Evolutionary conservation across 1,284 basidiomycete genomes (phyloP), one percentile per base, ranked within the genome.

Genomic region (Hemileia vastatrix): DNA sequence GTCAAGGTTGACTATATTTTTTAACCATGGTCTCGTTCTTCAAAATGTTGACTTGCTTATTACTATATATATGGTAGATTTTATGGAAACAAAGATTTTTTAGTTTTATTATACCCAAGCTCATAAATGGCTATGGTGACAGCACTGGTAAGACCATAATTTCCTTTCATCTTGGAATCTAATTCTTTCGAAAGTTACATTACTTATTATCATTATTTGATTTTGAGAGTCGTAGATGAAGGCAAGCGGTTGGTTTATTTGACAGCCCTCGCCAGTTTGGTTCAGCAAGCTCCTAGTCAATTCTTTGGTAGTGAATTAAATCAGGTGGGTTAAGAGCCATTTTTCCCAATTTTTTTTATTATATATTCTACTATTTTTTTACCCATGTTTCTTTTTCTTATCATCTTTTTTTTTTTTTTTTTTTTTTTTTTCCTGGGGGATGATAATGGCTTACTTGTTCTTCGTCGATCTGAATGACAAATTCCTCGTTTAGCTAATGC

Each of bases 211-310:
- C 9, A 19, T 4, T 11, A n/a, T 11, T 55, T 54, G n/a, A 33
- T 19, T 58, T n/a, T n/a, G 33, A 56, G 19, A 24, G 18, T 43
- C 59, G 45, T 54, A 82, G 81, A 83, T 67, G 67, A 78, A 0
- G 70, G 69, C 45, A 79, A 78, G 67, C 84, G 86, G 74, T 81
- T 81, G 1, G 83, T 90, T 1, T 86, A 88, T 73, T 82, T 98
- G 4, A 84, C 91, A 19, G 89, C 91, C 1, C 81, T 98, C 13
- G 84, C 89, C 0, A 85, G 86, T 6, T 79, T 97, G 6, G 83
- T 97, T 62, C 86, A 85, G 54, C 82, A 86, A 5, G 82, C 91
- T 13, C 91, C 93, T 0, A 86, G 86, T 64, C 81, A 85, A 1
- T 78, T 87, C 3, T 90, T 88, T 70, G 77, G 80, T 2, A 73